Base-by-base conservation (phyloP, 345 rosid species). In the Cochlearia excelsa region DNA sequence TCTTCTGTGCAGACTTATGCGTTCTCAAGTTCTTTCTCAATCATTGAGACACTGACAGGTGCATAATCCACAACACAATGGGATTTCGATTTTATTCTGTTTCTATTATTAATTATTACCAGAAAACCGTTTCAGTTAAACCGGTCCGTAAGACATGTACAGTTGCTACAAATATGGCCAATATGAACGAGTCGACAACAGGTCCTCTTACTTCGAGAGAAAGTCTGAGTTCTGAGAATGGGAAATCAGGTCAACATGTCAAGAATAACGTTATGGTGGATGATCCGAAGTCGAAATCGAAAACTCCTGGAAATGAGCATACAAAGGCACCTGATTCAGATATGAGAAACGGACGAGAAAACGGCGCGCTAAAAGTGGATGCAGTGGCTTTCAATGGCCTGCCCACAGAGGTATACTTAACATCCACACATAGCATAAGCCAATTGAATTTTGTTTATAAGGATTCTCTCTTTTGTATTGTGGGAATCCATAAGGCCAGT, bases 1-100 rank as follows among this genome's bases (percentile, higher is more conserved):
- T 70, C 30, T 68, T 34, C 62, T 31, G 65, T 81, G 90, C 97
- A 94, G 99, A 90, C 99, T 49, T 94, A 94, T 66, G 56, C 77
- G 38, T 94, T 94, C 85, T 87, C 95, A 66, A 85, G 81, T 75
- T 85, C 97, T 54, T 87, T 94, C 72, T 94, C 99, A 46, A 90
- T 94, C 61, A 46, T 94, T 6, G 92, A 94, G 74, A 94, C 99
- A 43, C 62, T 94, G 61, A 80, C 95, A 68, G 97, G 99, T 90
- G 70, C 69, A 64, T 64, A 52, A 54, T 66, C 48, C 28, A 53
- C 57, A 28, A 54, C 61, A 72, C 61, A 31, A 30, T 46, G 28
- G 9, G 26, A 59, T 57, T 38, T 26, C 57, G 9, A 37, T 4
- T 31, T 57, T 31, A 11, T 6, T 26, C 41, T 45, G 39, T 42